Conservation (phyloP, 2,329 filamentous ascomycete genomes). For the Hypomyces rosellus region DNA sequence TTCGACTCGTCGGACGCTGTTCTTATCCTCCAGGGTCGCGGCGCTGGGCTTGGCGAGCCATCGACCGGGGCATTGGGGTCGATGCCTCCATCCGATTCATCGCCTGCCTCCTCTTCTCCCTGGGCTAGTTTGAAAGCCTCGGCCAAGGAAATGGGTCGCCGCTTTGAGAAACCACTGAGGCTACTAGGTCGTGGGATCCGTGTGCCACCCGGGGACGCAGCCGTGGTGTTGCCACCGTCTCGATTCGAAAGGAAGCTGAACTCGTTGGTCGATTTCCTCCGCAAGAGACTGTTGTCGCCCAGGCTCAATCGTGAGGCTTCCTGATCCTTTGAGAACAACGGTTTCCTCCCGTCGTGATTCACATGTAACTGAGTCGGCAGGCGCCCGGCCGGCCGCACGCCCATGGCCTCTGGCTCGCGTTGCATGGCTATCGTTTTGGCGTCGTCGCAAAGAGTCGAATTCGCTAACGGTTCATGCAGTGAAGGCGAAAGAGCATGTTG, state of each 20-base stretch:
- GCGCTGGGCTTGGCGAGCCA: conserved; percentile 47
- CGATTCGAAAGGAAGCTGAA: conserved; percentile 1
- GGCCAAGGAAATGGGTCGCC: conserved; percentile 32
- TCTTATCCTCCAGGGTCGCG: conserved; percentile 36
- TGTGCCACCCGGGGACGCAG: conserved; percentile 24
- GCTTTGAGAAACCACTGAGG: conserved; percentile 18
- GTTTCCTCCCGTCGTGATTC: conserved; percentile 35
- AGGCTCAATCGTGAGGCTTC: neutral
- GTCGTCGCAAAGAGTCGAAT: neutral
- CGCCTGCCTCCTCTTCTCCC: conserved; percentile 21
- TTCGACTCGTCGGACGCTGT: conserved; percentile 26
- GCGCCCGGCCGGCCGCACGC: conserved; percentile 15
- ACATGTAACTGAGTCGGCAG: conserved; percentile 27
- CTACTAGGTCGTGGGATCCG: conserved; percentile 29
- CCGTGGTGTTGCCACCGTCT: conserved; percentile 17
- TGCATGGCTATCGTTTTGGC: conserved; percentile 17
- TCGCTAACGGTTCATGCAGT: too few relatives aligned
- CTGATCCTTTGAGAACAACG: conserved; percentile 26
- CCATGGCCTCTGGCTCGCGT: conserved; percentile 18
- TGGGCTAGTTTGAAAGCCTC: conserved; percentile 36
- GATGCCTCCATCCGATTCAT: conserved; percentile 19
- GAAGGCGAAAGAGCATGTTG: too few relatives aligned
- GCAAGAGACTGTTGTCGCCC: neutral
- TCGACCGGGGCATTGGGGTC: conserved; percentile 25
- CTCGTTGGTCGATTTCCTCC: neutral